A percentile compares a stretch with the other conserved stretches of the same genome.
Evolutionary conservation across 1,284 basidiomycete species (phyloP).

Genomic region (Cutaneotrichosporon sp.): DNA sequence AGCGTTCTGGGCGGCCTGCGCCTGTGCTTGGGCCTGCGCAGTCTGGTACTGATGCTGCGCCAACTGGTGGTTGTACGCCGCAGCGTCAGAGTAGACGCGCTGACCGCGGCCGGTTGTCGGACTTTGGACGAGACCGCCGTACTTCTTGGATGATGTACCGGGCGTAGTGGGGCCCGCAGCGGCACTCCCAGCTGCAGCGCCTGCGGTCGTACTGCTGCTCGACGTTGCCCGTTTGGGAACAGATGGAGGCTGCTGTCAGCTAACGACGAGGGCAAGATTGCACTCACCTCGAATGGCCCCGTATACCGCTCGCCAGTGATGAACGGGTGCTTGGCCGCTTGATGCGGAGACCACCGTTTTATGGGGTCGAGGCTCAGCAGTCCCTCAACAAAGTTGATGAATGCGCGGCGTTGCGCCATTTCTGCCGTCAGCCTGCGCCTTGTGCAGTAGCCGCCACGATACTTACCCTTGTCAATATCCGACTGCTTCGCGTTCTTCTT

Average conservation of each 20-base stretch:
- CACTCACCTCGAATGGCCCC: constrained; percentile 75
- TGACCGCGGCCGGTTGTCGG: constrained; percentile 64
- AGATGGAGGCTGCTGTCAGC: too few species aligned
- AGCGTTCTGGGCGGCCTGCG: constrained; percentile 29
- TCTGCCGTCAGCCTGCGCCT: constrained; percentile 50
- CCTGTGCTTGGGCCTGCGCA: constrained; percentile 56
- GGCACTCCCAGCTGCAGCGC: constrained; percentile 12
- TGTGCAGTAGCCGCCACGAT: too few species aligned
- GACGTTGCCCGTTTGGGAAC: constrained; percentile 12
- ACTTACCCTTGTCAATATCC: constrained; percentile 86
- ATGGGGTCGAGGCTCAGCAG: constrained; percentile 90
- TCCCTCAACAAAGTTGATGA: constrained; percentile 97
- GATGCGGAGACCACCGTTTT: constrained; percentile 94
- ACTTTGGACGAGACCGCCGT: constrained; percentile 78
- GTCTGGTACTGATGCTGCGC: constrained; percentile 91
- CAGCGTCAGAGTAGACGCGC: constrained; percentile 84
- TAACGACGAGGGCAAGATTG: neutral
- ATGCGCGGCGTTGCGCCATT: constrained; percentile 85
- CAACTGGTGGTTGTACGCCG: constrained; percentile 88
- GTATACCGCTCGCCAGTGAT: constrained; percentile 95
- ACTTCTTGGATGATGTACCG: constrained; percentile 65
- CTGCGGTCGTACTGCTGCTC: constrained; percentile 7
- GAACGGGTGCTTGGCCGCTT: constrained; percentile 92
- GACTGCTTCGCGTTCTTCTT: constrained; percentile 68
- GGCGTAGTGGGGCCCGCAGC: constrained; percentile 16